phyloP scores from a whole-genome alignment of 2,329 filamentous ascomycete species.

The Dactylella cylindrospora region DNA sequence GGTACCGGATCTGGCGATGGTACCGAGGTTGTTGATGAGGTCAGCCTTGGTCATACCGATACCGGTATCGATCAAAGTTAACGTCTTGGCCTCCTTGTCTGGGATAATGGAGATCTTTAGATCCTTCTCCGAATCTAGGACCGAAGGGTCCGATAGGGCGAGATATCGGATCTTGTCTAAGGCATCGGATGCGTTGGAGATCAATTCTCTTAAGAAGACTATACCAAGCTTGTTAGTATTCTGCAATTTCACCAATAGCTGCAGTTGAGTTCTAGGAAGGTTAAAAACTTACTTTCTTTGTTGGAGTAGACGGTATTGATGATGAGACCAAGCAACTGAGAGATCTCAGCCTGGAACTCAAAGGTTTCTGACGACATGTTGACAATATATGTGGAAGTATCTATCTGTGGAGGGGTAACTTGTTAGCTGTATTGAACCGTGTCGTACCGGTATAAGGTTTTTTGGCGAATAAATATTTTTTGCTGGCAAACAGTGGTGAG shows the following conservation, averaged over 20 bases:
- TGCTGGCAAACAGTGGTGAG: too few species aligned
- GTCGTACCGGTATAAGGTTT: too few species aligned
- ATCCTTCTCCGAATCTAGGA: constrained; percentile 97
- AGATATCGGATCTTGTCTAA: constrained; percentile 99
- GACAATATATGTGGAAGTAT: constrained; percentile 47
- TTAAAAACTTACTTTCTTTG: constrained; percentile 71
- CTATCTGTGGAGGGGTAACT: constrained; percentile 8
- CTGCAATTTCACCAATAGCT: neutral
- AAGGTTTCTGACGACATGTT: constrained; percentile 91
- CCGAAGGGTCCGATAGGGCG: constrained; percentile 91
- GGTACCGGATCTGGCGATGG: constrained; percentile 97
- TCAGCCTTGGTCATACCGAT: constrained; percentile 99
- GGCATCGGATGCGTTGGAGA: constrained; percentile 98
- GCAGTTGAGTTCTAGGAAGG: neutral
- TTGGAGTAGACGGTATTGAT: constrained; percentile 99
- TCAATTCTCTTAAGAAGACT: constrained; percentile 93
- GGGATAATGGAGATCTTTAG: constrained; percentile 99
- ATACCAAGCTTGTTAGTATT: constrained; percentile 17
- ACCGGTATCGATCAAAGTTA: constrained; percentile 95
- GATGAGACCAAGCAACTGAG: constrained; percentile 98
- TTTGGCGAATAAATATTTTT: too few species aligned
- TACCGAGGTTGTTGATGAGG: constrained; percentile 99
- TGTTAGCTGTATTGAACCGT: too few species aligned
- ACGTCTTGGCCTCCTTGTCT: constrained; percentile 94
- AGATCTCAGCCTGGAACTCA: constrained; percentile 99